Evolutionary conservation across 1,284 basidiomycete species (phyloP).

Genomic region (Naganishia sp.): DNA sequence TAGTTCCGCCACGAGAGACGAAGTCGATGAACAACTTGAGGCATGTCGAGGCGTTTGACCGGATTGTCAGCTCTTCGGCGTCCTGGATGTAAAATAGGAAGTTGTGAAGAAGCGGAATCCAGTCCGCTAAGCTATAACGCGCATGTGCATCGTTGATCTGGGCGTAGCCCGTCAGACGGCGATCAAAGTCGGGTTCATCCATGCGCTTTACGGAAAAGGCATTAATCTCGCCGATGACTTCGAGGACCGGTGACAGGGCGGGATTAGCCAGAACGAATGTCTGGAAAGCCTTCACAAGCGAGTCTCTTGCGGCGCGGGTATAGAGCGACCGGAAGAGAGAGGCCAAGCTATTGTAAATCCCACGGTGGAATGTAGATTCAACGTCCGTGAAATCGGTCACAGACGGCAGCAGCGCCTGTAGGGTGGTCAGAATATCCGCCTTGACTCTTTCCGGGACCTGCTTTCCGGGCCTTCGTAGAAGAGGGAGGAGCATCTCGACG

Average conservation of each 20-base stretch:
- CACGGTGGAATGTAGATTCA: conserved; percentile 59
- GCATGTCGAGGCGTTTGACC: conserved; percentile 75
- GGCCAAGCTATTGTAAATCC: conserved; percentile 68
- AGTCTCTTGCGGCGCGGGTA: conserved; percentile 67
- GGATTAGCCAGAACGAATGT: conserved; percentile 62
- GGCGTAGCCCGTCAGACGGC: conserved; percentile 75
- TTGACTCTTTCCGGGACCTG: conserved; percentile 85
- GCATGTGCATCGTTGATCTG: conserved; percentile 64
- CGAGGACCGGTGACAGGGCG: conserved; percentile 59
- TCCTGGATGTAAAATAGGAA: conserved; percentile 86
- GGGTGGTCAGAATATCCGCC: conserved; percentile 75
- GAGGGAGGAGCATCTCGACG: conserved; percentile 72
- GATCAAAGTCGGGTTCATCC: conserved; percentile 92
- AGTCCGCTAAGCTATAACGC: conserved; percentile 63
- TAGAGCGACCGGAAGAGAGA: conserved; percentile 75
- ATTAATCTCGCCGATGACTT: conserved; percentile 73
- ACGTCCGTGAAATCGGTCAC: conserved; percentile 66
- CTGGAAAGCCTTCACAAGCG: conserved; percentile 67
- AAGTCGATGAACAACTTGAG: conserved; percentile 77
- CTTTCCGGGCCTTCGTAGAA: conserved; percentile 75
- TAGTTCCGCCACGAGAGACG: conserved; percentile 56
- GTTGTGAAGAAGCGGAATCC: conserved; percentile 83
- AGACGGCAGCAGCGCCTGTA: conserved; percentile 71
- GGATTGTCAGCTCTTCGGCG: conserved; percentile 80
- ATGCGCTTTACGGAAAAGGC: conserved; percentile 78